Evolutionary conservation across 768 basidiomycete genomes (phyloP).

Genomic region (Tephrocybe rancida): DNA sequence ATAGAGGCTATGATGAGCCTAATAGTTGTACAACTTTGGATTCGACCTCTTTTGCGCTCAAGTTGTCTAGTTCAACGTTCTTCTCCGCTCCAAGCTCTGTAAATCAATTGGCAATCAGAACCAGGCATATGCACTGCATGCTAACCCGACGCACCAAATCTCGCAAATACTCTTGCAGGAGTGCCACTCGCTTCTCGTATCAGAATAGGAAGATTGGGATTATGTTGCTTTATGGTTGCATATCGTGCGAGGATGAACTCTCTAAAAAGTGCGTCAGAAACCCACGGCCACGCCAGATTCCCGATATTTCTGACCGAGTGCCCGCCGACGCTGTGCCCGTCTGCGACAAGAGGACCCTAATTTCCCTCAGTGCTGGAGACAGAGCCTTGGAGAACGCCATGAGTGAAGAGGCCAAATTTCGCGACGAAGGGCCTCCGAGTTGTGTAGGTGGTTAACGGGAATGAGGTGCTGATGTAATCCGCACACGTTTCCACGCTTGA

Average conservation of each 20-base stretch:
- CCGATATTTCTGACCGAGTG: constrained; percentile 55
- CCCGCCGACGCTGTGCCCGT: constrained; percentile 76
- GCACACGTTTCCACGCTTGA: constrained; percentile 23
- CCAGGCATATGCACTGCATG: constrained; percentile 8
- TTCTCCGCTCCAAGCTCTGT: constrained; percentile 81
- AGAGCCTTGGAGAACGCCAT: constrained; percentile 77
- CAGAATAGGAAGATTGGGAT: constrained; percentile 84
- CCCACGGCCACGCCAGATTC: background rate
- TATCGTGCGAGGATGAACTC: constrained; percentile 81
- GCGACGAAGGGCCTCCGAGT: constrained; percentile 6
- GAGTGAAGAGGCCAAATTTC: constrained; percentile 15
- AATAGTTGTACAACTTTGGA: constrained; percentile 69
- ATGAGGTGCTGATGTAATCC: constrained; percentile 36
- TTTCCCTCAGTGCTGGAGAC: constrained; percentile 77
- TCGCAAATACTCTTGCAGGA: constrained; percentile 80
- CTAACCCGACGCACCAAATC: constrained; percentile 67
- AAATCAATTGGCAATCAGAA: constrained; percentile 9
- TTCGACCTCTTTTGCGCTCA: constrained; percentile 73
- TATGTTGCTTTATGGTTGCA: constrained; percentile 75
- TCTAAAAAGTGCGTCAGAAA: constrained; percentile 38
- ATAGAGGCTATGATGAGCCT: constrained; percentile 31
- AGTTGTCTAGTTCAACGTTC: constrained; percentile 78
- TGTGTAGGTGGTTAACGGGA: constrained; percentile 9
- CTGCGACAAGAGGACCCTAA: constrained; percentile 82
- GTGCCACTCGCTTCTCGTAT: constrained; percentile 81